Evolutionary conservation across 805 yeast species (phyloP).

Genomic region (Vanderwaltozyma verrucispora): DNA sequence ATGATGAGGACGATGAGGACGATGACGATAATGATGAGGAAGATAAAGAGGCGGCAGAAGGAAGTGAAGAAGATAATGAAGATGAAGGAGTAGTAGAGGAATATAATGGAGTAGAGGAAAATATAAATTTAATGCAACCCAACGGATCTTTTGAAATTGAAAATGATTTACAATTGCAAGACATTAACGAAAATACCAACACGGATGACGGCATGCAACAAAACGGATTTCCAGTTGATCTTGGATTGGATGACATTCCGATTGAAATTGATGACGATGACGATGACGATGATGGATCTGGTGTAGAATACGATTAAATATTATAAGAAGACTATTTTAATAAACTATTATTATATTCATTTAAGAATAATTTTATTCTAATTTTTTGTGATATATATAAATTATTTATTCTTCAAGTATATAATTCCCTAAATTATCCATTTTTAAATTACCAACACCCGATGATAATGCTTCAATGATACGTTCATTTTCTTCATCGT

Average conservation of each 20-base stretch:
- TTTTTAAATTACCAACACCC: constrained; percentile 57
- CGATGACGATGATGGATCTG: constrained; percentile 31
- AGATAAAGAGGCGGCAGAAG: constrained; percentile 12
- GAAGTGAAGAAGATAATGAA: constrained; percentile 23
- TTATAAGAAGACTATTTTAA: not conserved
- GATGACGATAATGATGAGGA: constrained; percentile 11
- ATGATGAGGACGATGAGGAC: constrained; percentile 10
- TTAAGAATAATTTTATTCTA: no score
- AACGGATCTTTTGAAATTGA: constrained; percentile 16
- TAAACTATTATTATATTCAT: no score
- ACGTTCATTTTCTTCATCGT: constrained; percentile 41
- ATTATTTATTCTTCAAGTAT: constrained; percentile 39
- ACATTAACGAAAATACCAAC: no score
- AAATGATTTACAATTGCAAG: no score
- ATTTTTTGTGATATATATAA: not conserved
- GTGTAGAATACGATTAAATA: constrained; percentile 27
- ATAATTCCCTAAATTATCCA: constrained; percentile 78
- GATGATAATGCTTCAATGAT: constrained; percentile 60
- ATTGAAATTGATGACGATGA: constrained; percentile 22
- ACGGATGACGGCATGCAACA: not conserved
- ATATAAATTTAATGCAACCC: constrained; percentile 21
- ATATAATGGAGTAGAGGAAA: constrained; percentile 27
- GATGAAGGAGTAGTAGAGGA: constrained; percentile 24
- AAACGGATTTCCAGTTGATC: constrained; percentile 3
- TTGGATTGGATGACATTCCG: constrained; percentile 17